Evolutionary conservation across 768 basidiomycete species (phyloP).

Genomic region (Boletus fagicola): DNA sequence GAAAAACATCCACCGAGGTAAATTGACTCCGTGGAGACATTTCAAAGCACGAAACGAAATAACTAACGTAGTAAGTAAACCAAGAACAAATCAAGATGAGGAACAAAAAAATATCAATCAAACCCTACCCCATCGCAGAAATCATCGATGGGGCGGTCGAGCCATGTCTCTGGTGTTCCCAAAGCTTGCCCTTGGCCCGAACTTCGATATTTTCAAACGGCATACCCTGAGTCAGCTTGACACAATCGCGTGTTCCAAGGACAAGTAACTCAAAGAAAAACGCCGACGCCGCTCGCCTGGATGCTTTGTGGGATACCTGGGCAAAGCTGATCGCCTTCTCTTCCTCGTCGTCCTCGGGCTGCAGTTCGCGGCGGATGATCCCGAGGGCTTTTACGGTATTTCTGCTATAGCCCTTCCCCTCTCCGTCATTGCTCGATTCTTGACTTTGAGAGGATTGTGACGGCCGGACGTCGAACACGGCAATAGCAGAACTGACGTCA

Average conservation of each 20-base stretch:
- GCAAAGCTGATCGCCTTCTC: conserved; percentile 76
- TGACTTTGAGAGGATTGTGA: conserved; percentile 51
- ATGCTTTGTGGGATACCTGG: conserved; percentile 78
- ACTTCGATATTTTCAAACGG: conserved; percentile 88
- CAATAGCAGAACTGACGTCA: conserved; percentile 72
- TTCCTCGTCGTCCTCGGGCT: conserved; percentile 47
- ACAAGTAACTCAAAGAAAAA: conserved; percentile 99
- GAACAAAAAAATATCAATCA: not conserved
- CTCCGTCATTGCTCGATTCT: conserved; percentile 45
- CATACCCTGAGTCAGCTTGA: conserved; percentile 70
- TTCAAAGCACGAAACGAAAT: not conserved
- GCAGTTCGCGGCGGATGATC: conserved; percentile 71
- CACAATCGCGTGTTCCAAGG: conserved; percentile 87
- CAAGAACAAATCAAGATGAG: conserved; percentile 18
- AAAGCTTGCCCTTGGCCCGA: conserved; percentile 77
- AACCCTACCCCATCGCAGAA: conserved; percentile 38
- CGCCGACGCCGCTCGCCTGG: conserved; percentile 86
- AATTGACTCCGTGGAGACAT: not conserved
- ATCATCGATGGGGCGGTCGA: conserved; percentile 46
- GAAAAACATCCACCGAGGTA: not conserved
- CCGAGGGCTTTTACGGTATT: conserved; percentile 85
- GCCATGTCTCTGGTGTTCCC: conserved; percentile 62
- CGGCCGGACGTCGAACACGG: conserved; percentile 71
- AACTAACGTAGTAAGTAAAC: not conserved
- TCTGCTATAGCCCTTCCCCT: conserved; percentile 78